These are phyloP conservation scores for Aegilops speltoides DNA, from an alignment of 176 grass and related monocot species.

Conservation along the genomic window DNA sequence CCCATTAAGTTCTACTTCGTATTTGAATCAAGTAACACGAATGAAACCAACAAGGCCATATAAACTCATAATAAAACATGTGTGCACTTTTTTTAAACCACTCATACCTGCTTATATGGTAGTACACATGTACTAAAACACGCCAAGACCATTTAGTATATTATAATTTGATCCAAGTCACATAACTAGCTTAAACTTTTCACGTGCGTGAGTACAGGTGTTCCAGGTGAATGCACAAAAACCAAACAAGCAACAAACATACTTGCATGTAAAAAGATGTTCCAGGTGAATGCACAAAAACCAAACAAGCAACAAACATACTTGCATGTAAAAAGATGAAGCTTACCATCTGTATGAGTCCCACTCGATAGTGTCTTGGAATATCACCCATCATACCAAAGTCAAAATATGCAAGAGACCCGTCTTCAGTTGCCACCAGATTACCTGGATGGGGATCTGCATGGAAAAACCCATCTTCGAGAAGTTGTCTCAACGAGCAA, in stretches of 20 bases:
- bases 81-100: neutral
- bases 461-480: constrained; percentile 98
- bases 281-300: neutral
- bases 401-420: constrained; percentile 94
- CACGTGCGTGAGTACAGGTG: neutral
- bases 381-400: constrained; percentile 99
- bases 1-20: neutral
- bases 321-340: neutral
- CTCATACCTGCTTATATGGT: neutral
- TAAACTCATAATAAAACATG: constrained; percentile 16
- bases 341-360: constrained; percentile 94
- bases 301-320: neutral
- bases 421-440: constrained; percentile 81
- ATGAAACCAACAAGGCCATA: constrained; percentile 19
- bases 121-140: neutral
- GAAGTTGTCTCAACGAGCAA: constrained; percentile 89
- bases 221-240: neutral
- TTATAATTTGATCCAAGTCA: neutral
- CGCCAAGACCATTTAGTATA: neutral
- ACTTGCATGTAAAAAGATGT: neutral
- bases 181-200: neutral
- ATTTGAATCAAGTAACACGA: constrained; percentile 4
- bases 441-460: constrained; percentile 99
- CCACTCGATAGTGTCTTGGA: constrained; percentile 89
- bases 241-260: neutral